Conservation (phyloP, 2,329 filamentous ascomycete genomes). For the Aspergillus arachidicola region DNA sequence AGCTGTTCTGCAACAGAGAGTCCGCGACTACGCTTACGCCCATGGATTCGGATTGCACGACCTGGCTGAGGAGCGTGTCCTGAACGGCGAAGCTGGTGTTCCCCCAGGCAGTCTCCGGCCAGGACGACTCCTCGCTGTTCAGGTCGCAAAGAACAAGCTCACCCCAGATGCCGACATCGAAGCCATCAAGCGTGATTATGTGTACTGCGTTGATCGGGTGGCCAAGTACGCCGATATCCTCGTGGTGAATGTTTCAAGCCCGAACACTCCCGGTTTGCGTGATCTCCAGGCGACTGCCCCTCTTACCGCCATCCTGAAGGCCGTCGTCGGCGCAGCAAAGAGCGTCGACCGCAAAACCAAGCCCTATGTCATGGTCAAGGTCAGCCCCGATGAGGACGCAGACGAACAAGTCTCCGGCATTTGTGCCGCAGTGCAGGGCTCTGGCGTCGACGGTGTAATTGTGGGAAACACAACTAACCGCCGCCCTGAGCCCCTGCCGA, state of each 20-base stretch:
- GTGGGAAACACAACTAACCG: conserved; percentile 96
- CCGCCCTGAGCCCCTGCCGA: conserved; percentile 69
- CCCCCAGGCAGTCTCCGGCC: conserved; percentile 77
- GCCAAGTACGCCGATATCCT: conserved; percentile 90
- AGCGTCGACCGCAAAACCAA: conserved; percentile 69
- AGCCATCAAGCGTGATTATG: conserved; percentile 77
- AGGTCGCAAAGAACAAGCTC: conserved; percentile 95
- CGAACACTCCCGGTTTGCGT: conserved; percentile 90
- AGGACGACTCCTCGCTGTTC: conserved; percentile 81
- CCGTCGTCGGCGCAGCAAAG: conserved; percentile 78
- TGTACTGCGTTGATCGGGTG: conserved; percentile 82
- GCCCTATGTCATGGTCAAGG: conserved; percentile 94
- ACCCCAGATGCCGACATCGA: conserved; percentile 83
- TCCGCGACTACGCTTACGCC: conserved; percentile 73
- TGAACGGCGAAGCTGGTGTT: conserved; percentile 75
- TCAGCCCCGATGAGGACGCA: conserved; percentile 91
- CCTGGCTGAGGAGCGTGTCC: conserved; percentile 68
- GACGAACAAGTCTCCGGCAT: conserved; percentile 84
- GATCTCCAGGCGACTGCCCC: conserved; percentile 84
- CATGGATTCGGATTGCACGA: conserved; percentile 67
- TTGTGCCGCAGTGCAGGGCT: conserved; percentile 77
- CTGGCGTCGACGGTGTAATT: conserved; percentile 91
- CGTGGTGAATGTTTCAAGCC: conserved; percentile 97
- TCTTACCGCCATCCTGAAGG: conserved; percentile 75
- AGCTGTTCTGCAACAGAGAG: conserved; percentile 72